These are phyloP conservation scores for Eucalyptus pumila DNA, from an alignment of 345 rosid genomes.

Conservation along the genomic window DNA sequence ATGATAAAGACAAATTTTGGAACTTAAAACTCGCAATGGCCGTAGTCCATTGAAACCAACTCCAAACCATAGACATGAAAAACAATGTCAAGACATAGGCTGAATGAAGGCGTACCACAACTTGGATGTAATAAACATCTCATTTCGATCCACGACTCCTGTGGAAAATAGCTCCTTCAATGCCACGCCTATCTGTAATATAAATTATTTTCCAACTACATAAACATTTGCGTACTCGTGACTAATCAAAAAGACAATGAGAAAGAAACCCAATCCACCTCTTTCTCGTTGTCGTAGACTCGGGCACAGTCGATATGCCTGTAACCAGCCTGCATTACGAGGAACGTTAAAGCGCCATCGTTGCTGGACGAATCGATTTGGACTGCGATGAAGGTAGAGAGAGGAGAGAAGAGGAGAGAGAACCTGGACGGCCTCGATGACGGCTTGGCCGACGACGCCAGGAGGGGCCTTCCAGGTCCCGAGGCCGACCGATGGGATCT, in stretches of 20 bases:
- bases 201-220: not conserved
- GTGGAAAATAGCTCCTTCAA: slow-evolving; percentile 23
- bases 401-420: not conserved
- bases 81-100: not conserved
- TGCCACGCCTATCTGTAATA: slow-evolving; percentile 29
- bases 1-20: not conserved
- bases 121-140: slow-evolving; percentile 38
- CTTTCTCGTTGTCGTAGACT: slow-evolving; percentile 38
- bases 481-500: slow-evolving; percentile 36
- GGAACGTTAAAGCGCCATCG: not conserved
- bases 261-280: slow-evolving; percentile 5
- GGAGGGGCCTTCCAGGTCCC: slow-evolving; percentile 50
- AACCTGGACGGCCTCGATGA: slow-evolving; percentile 35
- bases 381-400: not conserved
- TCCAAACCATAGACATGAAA: not conserved
- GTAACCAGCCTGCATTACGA: slow-evolving; percentile 30
- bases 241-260: not conserved
- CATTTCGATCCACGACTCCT: slow-evolving; percentile 31
- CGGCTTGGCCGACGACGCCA: slow-evolving; percentile 25
- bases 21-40: not conserved
- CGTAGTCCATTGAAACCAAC: not conserved
- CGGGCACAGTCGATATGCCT: slow-evolving; percentile 37
- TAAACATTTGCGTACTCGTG: not conserved
- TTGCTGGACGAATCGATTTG: not conserved
- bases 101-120: slow-evolving; percentile 16